A percentile compares a stretch with the other conserved stretches of the same genome.
phyloP scores from a whole-genome alignment of 768 basidiomycete genomes.

The Mycena maculata region DNA sequence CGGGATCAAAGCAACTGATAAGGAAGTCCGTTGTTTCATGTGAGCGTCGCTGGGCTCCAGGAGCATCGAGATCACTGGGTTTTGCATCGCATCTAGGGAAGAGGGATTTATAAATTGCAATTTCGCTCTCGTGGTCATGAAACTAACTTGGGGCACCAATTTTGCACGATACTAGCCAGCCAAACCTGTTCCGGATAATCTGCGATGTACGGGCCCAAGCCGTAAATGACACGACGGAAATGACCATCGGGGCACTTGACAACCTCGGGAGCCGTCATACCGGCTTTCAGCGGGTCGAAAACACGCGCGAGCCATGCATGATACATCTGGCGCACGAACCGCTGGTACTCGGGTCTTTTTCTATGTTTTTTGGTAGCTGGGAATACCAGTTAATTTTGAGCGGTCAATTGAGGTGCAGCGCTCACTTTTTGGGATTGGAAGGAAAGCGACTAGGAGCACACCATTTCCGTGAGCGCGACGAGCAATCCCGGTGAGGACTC shows the following conservation, averaged over 20 bases:
- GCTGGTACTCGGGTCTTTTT: neutral
- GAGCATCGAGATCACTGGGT: neutral
- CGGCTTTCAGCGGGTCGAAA: slow-evolving; percentile 32
- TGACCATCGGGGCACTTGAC: slow-evolving; percentile 41
- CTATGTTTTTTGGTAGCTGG: slow-evolving; percentile 14
- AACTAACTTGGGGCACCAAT: slow-evolving; percentile 38
- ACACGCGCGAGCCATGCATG: slow-evolving; percentile 36
- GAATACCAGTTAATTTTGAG: neutral
- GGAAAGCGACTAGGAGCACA: slow-evolving; percentile 9
- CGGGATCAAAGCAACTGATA: slow-evolving; percentile 22
- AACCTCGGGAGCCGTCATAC: slow-evolving; percentile 38
- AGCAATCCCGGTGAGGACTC: slow-evolving; percentile 22
- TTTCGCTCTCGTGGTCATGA: neutral
- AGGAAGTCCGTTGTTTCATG: slow-evolving; percentile 38
- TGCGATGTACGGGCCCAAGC: slow-evolving; percentile 42
- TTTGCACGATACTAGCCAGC: slow-evolving; percentile 37
- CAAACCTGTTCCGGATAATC: slow-evolving; percentile 47
- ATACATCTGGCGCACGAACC: too few relatives aligned
- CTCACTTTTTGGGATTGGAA: slow-evolving; percentile 11
- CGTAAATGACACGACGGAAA: slow-evolving; percentile 41
- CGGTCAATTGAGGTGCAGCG: neutral
- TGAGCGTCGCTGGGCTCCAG: slow-evolving; percentile 12
- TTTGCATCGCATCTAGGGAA: neutral
- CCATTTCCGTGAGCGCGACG: slow-evolving; percentile 21
- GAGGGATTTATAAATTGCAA: neutral